These are phyloP conservation scores for Ceratocystis diversiconidia DNA, from an alignment of 2,329 filamentous ascomycete species.

Conservation along the genomic window DNA sequence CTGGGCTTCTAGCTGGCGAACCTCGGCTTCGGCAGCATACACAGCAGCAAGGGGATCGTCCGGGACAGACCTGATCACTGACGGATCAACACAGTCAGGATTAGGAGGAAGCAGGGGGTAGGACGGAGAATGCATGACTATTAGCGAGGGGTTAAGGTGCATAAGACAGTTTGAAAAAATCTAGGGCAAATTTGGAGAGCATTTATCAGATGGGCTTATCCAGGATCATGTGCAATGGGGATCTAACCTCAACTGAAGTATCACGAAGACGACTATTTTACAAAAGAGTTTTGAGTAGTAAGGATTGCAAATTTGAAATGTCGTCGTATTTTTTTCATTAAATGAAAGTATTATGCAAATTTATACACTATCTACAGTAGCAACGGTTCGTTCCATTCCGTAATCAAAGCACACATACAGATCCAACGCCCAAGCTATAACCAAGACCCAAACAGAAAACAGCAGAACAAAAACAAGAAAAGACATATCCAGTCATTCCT, in stretches of 20 bases:
- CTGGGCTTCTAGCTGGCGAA: slow-evolving; percentile 12
- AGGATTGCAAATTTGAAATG: no score
- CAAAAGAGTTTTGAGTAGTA: no score
- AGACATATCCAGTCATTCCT: not conserved
- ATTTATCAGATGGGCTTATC: no score
- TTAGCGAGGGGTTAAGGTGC: no score
- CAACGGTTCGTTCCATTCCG: not conserved
- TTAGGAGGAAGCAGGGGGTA: not conserved
- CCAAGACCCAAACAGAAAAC: slow-evolving; percentile 9
- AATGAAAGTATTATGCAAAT: no score
- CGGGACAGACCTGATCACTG: not conserved
- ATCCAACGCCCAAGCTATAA: slow-evolving; percentile 9
- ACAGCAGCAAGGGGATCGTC: not conserved
- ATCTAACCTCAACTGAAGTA: no score
- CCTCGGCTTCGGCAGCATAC: slow-evolving; percentile 11
- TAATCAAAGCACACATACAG: not conserved
- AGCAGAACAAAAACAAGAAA: slow-evolving; percentile 7
- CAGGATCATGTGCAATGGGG: no score
- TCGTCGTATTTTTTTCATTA: no score
- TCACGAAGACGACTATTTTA: no score
- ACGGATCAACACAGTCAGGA: not conserved
- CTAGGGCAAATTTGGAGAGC: no score
- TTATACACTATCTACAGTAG: not conserved
- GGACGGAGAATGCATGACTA: not conserved
- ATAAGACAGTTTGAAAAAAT: no score